Base-by-base conservation (phyloP, 2,329 filamentous ascomycete genomes). In the Ceratocystis papillata region DNA sequence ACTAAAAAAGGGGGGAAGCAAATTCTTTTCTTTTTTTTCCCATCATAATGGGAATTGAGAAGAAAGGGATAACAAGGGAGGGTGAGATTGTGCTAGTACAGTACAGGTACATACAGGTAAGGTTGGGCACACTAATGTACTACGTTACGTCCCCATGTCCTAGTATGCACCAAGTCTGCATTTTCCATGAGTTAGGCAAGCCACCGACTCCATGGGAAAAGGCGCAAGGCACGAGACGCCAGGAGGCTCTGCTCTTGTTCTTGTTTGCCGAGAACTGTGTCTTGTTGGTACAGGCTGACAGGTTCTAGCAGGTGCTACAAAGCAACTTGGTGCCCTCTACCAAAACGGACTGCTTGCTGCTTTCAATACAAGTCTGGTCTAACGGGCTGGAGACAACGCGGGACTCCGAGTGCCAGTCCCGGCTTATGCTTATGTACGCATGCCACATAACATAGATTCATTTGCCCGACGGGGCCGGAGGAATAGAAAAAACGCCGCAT, bases 181-280 rank as follows among this genome's bases (percentile, higher is more conserved):
- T 53, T 25, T 25, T 28, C 20, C 20, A 53, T 25, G 48, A 28
- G 8, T 25, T 25, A 1, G 15, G 8, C 10, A 41, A 41, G 8
- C 48, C 48, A 53, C 10, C 10, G 10, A 12, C 37, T 41, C 8
- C 0, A 41, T 41, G 37, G 37, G 37, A 41, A 41, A 41, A 41
- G 37, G 37, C 37, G 10, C 37, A 53, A 25, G 25, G 48, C 8
- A 25, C 37, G 15, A 53, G 48, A 20, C 20, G 48, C 48, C 22
- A 53, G 48, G 48, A 53, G 48, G 48, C 48, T 53, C 48, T 53
- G 46, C 46, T 25, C 46, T 50, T 25, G 48, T 25, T 53, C 48
- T 53, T 25, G n/a, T 17, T 50, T 22, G 48, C 48, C 12, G 15
- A 53, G 48, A 37, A 8, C 48, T 53, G 20, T 53, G 48, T 53